These are phyloP conservation scores for Yarrowia galli DNA, from an alignment of 1,139 yeast species.

Conservation along the genomic window DNA sequence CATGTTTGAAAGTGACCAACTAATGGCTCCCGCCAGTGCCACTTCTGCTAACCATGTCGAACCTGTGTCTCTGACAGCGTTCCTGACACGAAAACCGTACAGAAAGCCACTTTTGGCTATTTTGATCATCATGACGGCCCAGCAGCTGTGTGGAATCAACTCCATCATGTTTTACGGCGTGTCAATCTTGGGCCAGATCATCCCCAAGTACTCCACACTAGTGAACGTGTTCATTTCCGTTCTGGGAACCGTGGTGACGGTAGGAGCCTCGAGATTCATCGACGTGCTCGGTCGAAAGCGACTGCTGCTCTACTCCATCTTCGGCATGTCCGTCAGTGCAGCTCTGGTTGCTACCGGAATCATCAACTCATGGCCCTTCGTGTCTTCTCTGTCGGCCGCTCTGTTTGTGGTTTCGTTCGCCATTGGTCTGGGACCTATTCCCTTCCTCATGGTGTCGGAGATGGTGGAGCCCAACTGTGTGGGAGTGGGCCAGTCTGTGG, in stretches of 20 bases:
- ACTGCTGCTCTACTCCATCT: conserved; percentile 67
- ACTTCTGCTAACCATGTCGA: conserved; percentile 11
- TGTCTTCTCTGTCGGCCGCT: conserved; percentile 72
- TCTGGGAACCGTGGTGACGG: conserved; percentile 75
- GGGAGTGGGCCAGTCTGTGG: conserved; percentile 91
- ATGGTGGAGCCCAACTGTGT: conserved; percentile 80
- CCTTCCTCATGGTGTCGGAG: conserved; percentile 88
- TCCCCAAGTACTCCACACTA: conserved; percentile 63
- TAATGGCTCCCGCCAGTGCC: conserved; percentile 9
- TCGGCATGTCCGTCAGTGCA: conserved; percentile 73
- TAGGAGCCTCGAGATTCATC: conserved; percentile 71
- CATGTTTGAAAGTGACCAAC: conserved; percentile 25
- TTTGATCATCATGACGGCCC: conserved; percentile 79
- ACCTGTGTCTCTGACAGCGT: conserved; percentile 49
- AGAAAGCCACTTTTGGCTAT: conserved; percentile 68
- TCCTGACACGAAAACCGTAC: conserved; percentile 61
- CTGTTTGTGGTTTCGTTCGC: conserved; percentile 85
- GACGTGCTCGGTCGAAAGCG: conserved; percentile 82
- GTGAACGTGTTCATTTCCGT: conserved; percentile 78
- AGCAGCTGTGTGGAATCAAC: conserved; percentile 92
- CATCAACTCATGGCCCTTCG: conserved; percentile 55
- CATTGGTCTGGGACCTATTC: conserved; percentile 92
- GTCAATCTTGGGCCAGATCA: conserved; percentile 69
- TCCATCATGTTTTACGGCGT: conserved; percentile 93
- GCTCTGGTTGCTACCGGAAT: conserved; percentile 73